Evolutionary conservation across 2,329 filamentous ascomycete genomes (phyloP), one percentile per base, ranked within the genome.

Genomic region (Elsinoe necatrix): DNA sequence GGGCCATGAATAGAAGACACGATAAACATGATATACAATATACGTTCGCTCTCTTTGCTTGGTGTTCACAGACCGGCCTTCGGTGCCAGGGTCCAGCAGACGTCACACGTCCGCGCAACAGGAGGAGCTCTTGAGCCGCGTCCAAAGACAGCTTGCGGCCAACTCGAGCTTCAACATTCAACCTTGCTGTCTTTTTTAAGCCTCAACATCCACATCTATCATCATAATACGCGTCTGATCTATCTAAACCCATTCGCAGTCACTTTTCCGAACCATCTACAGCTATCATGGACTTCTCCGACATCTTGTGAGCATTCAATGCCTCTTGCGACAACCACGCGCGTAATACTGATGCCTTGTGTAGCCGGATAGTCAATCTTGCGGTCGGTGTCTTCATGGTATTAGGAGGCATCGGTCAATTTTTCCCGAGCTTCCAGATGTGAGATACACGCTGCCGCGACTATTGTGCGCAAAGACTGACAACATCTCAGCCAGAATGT

Each of bases 281-380:
- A 41, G 8, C 20, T 68, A 77, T 69, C 63, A 95, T 95, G 89
- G 90, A 95, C 74, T 88, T 90, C 77, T 92, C 89, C 61, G 89
- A 95, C 75, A 85, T 84, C 71, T 95, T 95, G 89, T 95, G 80
- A 12, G 52, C 54, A 12, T 4, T 8, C 42, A 45, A 51, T 37
- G 57, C 25, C 31, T 18, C 56, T 27, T 34, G 11, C 43, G 43
- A 47, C 43, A 45, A n/a, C 18, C 39, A 27, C n/a, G 14, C 48
- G 43, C 45, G 54, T 54, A 60, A 61, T 62, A 62, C 67, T 67
- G 65, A 72, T 61, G 11, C 62, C 56, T 64, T 58, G 64, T 59
- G 4, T 71, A 97, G 93, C 77, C 93, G 93, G 69, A 83, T 97
- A 69, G 88, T 95, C 72, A 98, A 98, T 80, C 79, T 98, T 72